phyloP scores from a whole-genome alignment of 2,329 filamentous ascomycete species.

The Intubia oerlemansii region DNA sequence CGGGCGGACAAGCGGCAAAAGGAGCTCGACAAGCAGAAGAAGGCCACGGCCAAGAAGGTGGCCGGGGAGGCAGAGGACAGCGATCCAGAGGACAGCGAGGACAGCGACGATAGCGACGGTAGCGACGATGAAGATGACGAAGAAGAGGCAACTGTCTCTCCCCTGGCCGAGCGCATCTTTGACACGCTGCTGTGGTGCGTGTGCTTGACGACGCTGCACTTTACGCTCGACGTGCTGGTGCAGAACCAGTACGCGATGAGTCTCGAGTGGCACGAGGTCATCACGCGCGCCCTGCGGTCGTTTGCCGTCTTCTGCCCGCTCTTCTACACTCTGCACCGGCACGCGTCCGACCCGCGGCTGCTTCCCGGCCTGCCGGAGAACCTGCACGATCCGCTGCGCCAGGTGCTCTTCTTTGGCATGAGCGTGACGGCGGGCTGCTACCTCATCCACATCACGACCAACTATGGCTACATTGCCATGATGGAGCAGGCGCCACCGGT shows the following conservation, averaged over 20 bases:
- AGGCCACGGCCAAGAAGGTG: constrained; percentile 2
- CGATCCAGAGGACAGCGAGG: constrained; percentile 5
- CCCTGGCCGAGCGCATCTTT: constrained; percentile 26
- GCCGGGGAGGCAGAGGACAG: background rate
- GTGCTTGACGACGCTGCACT: constrained; percentile 49
- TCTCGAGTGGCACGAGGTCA: constrained; percentile 35
- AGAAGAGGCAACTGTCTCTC: constrained; percentile 16
- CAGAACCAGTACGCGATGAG: constrained; percentile 57
- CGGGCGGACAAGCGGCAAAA: constrained; percentile 21
- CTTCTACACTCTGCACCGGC: constrained; percentile 34
- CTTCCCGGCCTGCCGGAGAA: constrained; percentile 25
- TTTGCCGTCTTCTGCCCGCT: constrained; percentile 32
- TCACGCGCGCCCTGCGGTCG: constrained; percentile 28
- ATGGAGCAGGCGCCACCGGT: constrained; percentile 85
- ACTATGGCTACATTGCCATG: constrained; percentile 59
- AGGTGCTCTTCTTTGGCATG: constrained; percentile 39
- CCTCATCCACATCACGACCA: constrained; percentile 64
- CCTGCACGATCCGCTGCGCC: constrained; percentile 27
- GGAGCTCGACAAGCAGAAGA: constrained; percentile 11
- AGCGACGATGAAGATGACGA: constrained; percentile 9
- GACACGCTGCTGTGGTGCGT: constrained; percentile 36
- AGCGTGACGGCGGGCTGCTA: constrained; percentile 50
- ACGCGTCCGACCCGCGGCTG: constrained; percentile 23
- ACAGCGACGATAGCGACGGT: constrained; percentile 16
- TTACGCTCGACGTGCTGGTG: constrained; percentile 59